Evolutionary conservation across 306 rosid species (phyloP), one percentile per base, ranked within the genome.

Genomic region (Myrica gale): DNA sequence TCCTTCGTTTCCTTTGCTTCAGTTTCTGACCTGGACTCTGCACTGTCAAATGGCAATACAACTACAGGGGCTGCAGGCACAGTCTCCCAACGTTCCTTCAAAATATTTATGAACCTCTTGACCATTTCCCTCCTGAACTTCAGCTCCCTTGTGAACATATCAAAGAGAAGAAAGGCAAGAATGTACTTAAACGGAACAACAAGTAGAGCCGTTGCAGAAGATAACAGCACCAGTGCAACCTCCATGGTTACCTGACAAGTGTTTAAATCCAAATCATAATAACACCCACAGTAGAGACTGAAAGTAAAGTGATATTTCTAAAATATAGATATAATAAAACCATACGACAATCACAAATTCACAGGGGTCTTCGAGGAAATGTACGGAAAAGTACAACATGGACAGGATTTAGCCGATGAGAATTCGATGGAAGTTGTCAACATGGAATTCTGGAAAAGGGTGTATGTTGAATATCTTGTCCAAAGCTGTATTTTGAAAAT

Each of bases 11-110:
- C 83, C 84, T 84, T 89, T 37, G 45, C 46, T 65, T 81, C 77
- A 41, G 82, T 75, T 80, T 86, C 77, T 71, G 90, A 63, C 65
- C 54, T 76, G 52, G 86, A 76, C 61, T 80, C 90, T 42, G 80
- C 77, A 71, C 80, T 80, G 84, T 89, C 91, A 76, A 80, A 90
- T 41, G 98, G 98, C 73, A 95, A 83, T 74, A 95, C 90, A 47
- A 89, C 86, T 44, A 95, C 97, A 8, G 98, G 97, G 41, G 97
- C 84, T 60, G 96, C 97, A 62, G 98, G 98, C 77, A 95, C 95
- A 1, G 88, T 77, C 68, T 82, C 89, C 98, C 98, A 95, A n/a
- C 93, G 92, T 74, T 89, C 97, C 82, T 87, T 92, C 77, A 95
- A 16, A 37, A 92, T 0, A 23, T 19, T 85, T n/a, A 65, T 82